Base-by-base conservation (phyloP, 371 early-diverging fungal genomes). In the Mucor mucedo region DNA sequence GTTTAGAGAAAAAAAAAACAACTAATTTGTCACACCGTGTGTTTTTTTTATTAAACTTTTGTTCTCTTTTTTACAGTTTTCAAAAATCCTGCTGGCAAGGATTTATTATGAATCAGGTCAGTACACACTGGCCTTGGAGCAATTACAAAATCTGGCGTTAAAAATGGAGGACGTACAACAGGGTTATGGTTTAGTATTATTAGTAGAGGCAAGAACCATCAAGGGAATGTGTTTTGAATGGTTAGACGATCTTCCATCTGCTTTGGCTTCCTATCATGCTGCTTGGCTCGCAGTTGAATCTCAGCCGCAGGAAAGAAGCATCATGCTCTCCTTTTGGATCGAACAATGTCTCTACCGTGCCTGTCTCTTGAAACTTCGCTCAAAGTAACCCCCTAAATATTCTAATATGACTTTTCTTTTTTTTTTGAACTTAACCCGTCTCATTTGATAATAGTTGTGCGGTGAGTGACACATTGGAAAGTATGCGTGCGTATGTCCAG, bases 281-380 rank as follows among this genome's bases (percentile, higher is more conserved):
- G 89, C 83, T 13, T 70, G 83, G 60, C 28, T 54, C 21, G 73
- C 80, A 9, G 74, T 83, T 7, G 72, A 75, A 21, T 60, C 72
- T 52, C 70, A 78, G 57, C 69, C 83, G 52, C 62, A 71, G 29
- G 83, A 84, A 52, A 73, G 73, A 54, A 59, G 74, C 30, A 82
- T 84, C 11, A 84, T 87, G 68, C 67, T 87, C 42, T 72, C 76
- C 11, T 77, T 79, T 60, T 91, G 91, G 91, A 69, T 84, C 8
- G 90, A 91, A 62, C 85, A 87, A 52, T 86, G 87, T 16, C 75
- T 91, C 48, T 90, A 89, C 62, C 84, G 86, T 32, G 80, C 78
- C 4, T 70, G 80, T 4, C 65, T 89, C 52, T 58, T 89, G 45
- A 77, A 79, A 44, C 38, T 88, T 53, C 76, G 80, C 35, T 63